Evolutionary conservation across 2,329 filamentous ascomycete species (phyloP).

Genomic region (Trichoderma sp.): DNA sequence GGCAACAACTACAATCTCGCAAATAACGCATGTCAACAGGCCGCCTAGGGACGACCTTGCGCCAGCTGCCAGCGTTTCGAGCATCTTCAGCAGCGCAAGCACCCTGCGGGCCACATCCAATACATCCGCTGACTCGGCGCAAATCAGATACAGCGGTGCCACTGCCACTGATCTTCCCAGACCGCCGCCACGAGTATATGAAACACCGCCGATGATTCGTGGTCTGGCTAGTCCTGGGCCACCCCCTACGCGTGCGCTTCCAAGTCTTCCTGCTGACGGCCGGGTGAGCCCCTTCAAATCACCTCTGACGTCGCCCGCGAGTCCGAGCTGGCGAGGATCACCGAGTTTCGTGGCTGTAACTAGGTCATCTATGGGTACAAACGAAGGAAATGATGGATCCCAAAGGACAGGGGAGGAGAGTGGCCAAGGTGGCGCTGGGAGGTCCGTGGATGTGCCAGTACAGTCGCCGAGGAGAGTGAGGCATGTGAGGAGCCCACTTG

Average conservation of each 20-base stretch:
- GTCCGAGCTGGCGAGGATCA: not conserved
- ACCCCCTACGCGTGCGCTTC: conserved; percentile 46
- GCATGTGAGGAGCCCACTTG: conserved; percentile 25
- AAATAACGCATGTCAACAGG: not conserved
- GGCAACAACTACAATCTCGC: not conserved
- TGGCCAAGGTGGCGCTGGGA: not conserved
- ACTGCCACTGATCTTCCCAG: not conserved
- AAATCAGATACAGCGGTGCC: not conserved
- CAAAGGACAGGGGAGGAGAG: not conserved
- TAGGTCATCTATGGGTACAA: not conserved
- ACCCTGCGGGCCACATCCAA: not conserved
- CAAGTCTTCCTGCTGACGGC: conserved; percentile 27
- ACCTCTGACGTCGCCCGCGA: not conserved
- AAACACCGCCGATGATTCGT: conserved; percentile 22
- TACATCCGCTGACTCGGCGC: not conserved
- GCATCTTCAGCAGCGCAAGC: conserved; percentile 1
- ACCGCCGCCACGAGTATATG: conserved; percentile 18
- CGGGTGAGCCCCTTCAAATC: conserved; percentile 23
- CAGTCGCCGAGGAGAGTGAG: conserved; percentile 17
- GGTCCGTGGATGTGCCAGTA: not conserved
- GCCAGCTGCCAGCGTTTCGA: not conserved
- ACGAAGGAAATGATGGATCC: not conserved
- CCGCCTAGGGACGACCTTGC: not conserved
- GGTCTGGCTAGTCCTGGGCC: conserved; percentile 39
- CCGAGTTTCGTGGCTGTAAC: not conserved